phyloP scores from a whole-genome alignment of 345 rosid species.

The Salix dunnii region DNA sequence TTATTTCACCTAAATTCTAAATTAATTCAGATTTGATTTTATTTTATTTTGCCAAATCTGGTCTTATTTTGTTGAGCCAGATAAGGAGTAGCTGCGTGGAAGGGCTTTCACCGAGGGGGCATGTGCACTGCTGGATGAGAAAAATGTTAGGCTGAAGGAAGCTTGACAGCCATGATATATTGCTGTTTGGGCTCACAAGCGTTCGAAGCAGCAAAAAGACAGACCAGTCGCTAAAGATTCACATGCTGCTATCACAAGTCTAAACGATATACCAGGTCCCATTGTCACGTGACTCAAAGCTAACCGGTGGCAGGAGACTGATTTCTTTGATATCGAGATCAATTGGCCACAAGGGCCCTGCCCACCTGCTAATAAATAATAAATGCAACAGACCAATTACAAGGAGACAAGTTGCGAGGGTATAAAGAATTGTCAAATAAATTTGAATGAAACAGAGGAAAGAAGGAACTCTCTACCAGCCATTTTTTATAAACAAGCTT shows the following conservation, averaged over 20 bases:
- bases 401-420: neutral
- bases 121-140: too few species aligned
- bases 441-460: neutral
- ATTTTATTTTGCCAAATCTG: too few species aligned
- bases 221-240: neutral
- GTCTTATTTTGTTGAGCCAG: too few species aligned
- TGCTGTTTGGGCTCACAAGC: neutral
- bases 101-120: too few species aligned
- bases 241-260: neutral
- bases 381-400: constrained; percentile 11
- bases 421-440: neutral
- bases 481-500: neutral
- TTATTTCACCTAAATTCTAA: too few species aligned
- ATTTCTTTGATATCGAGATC: neutral
- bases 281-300: neutral
- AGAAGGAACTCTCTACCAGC: neutral
- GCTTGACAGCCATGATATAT: neutral
- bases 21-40: too few species aligned
- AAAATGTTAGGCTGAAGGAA: too few species aligned
- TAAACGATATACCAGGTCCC: neutral
- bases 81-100: too few species aligned
- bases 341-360: neutral
- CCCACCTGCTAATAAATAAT: constrained; percentile 1
- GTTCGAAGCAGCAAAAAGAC: neutral
- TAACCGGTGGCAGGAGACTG: neutral